A percentile compares a stretch with the other conserved stretches of the same genome.
Evolutionary conservation across 1,284 basidiomycete genomes (phyloP).

Genomic region (Rhodotorula sp.): DNA sequence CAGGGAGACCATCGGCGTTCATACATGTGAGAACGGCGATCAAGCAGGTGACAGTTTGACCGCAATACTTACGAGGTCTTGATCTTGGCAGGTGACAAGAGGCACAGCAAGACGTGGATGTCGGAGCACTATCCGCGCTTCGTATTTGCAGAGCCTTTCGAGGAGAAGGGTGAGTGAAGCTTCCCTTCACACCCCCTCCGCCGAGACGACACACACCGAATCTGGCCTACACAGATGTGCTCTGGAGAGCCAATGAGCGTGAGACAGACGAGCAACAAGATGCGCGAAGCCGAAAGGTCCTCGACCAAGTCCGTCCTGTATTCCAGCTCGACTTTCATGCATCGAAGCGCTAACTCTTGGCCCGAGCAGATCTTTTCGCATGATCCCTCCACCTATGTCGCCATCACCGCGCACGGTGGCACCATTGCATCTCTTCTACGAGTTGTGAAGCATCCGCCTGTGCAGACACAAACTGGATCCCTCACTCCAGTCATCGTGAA

Average conservation of each 20-base stretch:
- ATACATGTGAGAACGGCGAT: constrained; percentile 57
- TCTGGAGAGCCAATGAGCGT: constrained; percentile 57
- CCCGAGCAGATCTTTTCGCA: constrained; percentile 44
- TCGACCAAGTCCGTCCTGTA: constrained; percentile 53
- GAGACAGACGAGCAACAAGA: constrained; percentile 61
- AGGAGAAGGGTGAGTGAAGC: constrained; percentile 55
- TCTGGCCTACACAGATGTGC: constrained; percentile 38
- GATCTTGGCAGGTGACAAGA: constrained; percentile 55
- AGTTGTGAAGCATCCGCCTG: constrained; percentile 40
- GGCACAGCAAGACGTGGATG: constrained; percentile 60
- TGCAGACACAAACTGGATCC: not conserved
- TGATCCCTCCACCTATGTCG: constrained; percentile 48
- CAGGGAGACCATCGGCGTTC: constrained; percentile 65
- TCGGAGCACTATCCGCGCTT: constrained; percentile 60
- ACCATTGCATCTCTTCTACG: constrained; percentile 47
- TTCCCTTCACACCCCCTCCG: not conserved
- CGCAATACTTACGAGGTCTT: too few relatives aligned
- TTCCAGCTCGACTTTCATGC: not conserved
- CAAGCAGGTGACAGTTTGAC: too few relatives aligned
- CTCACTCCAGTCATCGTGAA: constrained; percentile 38
- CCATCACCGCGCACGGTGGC: constrained; percentile 53
- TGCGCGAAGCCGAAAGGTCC: constrained; percentile 52
- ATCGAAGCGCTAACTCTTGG: too few relatives aligned
- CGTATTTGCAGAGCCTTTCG: constrained; percentile 63
- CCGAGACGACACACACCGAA: too few relatives aligned